phyloP scores from a whole-genome alignment of 2,329 filamentous ascomycete species.

The Fusarium nematophilum region DNA sequence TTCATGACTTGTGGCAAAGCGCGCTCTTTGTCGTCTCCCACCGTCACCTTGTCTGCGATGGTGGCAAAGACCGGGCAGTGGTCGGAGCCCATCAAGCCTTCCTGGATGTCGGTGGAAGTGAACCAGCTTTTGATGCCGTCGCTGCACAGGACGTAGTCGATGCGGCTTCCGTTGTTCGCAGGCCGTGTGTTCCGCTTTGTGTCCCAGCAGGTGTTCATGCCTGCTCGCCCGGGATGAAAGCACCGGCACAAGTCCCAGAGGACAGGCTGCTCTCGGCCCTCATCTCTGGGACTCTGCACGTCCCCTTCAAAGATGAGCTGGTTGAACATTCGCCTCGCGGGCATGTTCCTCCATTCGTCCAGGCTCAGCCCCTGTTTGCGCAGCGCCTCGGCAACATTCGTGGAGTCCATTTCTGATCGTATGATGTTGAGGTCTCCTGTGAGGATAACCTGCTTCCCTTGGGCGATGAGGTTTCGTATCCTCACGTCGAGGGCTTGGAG shows the following conservation, averaged over 20 bases:
- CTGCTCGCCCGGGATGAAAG: conserved; percentile 81
- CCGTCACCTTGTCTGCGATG: conserved; percentile 71
- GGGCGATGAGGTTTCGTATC: conserved; percentile 82
- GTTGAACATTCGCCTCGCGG: conserved; percentile 83
- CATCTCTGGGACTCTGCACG: conserved; percentile 73
- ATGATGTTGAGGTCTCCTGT: conserved; percentile 90
- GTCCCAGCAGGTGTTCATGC: conserved; percentile 99
- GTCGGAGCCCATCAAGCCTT: conserved; percentile 93
- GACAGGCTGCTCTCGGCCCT: conserved; percentile 75
- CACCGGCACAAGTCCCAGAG: conserved; percentile 86
- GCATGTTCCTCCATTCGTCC: conserved; percentile 78
- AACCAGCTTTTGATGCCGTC: conserved; percentile 85
- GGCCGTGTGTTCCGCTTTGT: conserved; percentile 95
- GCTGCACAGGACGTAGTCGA: conserved; percentile 92
- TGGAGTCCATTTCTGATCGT: conserved; percentile 77
- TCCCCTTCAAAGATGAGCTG: conserved; percentile 82
- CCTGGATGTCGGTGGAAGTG: conserved; percentile 84
- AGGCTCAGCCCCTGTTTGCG: conserved; percentile 75
- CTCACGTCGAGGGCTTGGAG: conserved; percentile 83
- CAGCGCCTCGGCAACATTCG: conserved; percentile 77
- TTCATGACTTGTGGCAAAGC: conserved; percentile 82
- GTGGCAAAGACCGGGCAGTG: conserved; percentile 93
- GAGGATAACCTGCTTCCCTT: conserved; percentile 87
- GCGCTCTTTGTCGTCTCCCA: conserved; percentile 60
- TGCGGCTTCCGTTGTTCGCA: conserved; percentile 90